Conservation (phyloP, 1,139 yeast genomes). For the Taphrina populina region DNA sequence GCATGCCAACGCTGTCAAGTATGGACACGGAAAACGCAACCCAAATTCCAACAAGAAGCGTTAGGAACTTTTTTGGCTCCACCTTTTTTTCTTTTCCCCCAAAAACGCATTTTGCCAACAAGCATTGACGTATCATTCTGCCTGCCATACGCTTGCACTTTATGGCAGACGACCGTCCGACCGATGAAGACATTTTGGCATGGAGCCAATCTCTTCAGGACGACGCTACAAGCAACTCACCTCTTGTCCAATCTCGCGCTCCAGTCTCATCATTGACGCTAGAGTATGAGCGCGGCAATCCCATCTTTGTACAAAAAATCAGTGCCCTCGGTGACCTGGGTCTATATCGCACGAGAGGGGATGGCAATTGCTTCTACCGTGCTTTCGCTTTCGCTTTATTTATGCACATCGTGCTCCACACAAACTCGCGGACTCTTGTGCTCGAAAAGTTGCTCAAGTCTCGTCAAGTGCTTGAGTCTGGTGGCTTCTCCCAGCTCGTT, state of each 20-base stretch:
- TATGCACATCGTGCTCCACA: not conserved
- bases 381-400: conserved; percentile 18
- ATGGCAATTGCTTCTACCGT: conserved; percentile 40
- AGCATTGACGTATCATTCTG: too few relatives aligned
- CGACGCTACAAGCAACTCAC: conserved; percentile 12
- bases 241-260: conserved; percentile 10
- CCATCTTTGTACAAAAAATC: conserved; percentile 26
- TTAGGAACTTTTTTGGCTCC: not conserved
- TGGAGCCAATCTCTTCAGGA: conserved; percentile 12
- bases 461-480: conserved; percentile 33
- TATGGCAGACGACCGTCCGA: conserved; percentile 13
- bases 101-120: not conserved
- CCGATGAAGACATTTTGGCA: conserved; percentile 29
- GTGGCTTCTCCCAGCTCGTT: conserved; percentile 39
- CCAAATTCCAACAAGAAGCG: conserved; percentile 24
- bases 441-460: not conserved
- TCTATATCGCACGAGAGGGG: conserved; percentile 38
- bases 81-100: not conserved
- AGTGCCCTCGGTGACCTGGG: conserved; percentile 7
- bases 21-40: conserved; percentile 30
- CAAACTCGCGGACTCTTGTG: not conserved
- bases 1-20: conserved; percentile 6
- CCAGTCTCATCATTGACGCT: conserved; percentile 16
- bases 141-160: too few relatives aligned
- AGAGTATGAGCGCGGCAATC: conserved; percentile 35